Evolutionary conservation across 2,329 filamentous ascomycete species (phyloP), one percentile per base, ranked within the genome.

Genomic region (Conoideocrella luteorostrata): DNA sequence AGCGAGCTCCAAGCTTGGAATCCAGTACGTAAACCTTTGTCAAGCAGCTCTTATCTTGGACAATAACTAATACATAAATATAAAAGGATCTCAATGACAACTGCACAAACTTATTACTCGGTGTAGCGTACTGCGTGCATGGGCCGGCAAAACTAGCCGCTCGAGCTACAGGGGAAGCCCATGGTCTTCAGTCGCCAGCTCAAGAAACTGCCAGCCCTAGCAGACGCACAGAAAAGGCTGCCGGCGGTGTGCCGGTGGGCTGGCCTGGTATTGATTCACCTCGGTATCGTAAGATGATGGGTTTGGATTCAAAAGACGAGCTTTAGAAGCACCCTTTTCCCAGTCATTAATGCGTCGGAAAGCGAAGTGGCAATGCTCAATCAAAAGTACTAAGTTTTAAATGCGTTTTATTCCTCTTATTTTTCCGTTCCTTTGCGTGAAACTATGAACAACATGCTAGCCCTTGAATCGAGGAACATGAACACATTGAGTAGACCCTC

Each of bases 231-330:
- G 34, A 18, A 18, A 22, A 22, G 22, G 34, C 34, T 22, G 34
- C 34, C 20, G 39, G 39, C 10, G 39, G 39, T 18, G 39, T 41
- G 28, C 26, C 39, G 5, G 18, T 41, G 10, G 39, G 39, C 11
- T 41, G 39, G 39, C 39, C 39, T 32, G 39, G 39, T 30, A 28
- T 41, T 29, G 28, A 41, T 28, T 41, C 39, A 32, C 39, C 39
- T n/a, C 26, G 39, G 26, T 32, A 32, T n/a, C 26, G 24, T 23
- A 29, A 41, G 15, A 29, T 32, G 24, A 30, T 30, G n/a, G 39
- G 39, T 20, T 41, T 41, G 30, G 39, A 21, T 28, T 15, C 18
- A 18, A 23, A 32, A n/a, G 24, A 32, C 39, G 28, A 24, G 26
- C 7, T 24, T 10, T 33, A 42, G 11, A 21, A 42, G 7, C 15